Percentiles rank a stretch among this genome's conserved stretches.
Conservation (phyloP, 148 eudicot genomes). For the Camellia sinensis region DNA sequence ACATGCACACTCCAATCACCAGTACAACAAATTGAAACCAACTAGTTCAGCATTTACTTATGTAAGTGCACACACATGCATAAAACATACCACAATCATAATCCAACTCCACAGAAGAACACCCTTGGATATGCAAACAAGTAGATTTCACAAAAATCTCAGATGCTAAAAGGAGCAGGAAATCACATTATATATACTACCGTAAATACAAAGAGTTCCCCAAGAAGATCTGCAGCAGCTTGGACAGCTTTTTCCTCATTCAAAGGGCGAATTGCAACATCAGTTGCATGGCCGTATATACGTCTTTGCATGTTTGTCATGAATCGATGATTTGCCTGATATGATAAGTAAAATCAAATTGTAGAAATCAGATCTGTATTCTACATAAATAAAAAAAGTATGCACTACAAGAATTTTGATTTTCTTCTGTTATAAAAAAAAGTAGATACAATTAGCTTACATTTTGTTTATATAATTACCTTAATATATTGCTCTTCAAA, state of each 20-base stretch:
- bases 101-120: neutral
- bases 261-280: conserved; percentile 85
- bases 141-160: neutral
- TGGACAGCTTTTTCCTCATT: conserved; percentile 90
- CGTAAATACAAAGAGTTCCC: conserved; percentile 80
- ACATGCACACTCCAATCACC: neutral
- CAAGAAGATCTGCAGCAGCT: conserved; percentile 88
- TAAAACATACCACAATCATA: neutral
- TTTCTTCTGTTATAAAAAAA: too few relatives aligned
- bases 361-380: conserved; percentile 10
- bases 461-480: too few relatives aligned
- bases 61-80: neutral
- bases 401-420: neutral
- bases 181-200: conserved; percentile 29
- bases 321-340: conserved; percentile 75
- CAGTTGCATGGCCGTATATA: conserved; percentile 75
- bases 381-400: neutral
- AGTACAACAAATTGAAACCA: neutral
- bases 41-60: neutral
- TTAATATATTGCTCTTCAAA: too few relatives aligned
- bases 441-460: too few relatives aligned
- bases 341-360: neutral
- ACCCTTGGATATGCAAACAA: neutral
- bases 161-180: neutral
- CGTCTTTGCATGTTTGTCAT: conserved; percentile 78